phyloP scores from a whole-genome alignment of 306 rosid genomes.

The Trifolium pratense region DNA sequence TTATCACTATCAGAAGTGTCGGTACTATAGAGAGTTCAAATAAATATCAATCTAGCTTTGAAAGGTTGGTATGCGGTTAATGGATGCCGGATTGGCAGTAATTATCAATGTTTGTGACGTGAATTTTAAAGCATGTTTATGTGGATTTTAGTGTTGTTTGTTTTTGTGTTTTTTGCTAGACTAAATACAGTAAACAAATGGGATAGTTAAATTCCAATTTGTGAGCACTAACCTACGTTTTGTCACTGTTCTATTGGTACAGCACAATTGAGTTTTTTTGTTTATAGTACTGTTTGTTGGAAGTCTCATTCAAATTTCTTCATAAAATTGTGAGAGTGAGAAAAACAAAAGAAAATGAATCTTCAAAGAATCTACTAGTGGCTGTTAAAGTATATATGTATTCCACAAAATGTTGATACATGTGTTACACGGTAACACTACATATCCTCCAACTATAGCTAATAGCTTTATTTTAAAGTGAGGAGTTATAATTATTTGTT shows the following conservation, averaged over 20 bases:
- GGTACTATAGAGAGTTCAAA: too few species aligned
- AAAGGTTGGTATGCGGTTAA: slow-evolving; percentile 36
- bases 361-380: slow-evolving; percentile 32
- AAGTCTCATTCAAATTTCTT: slow-evolving; percentile 35
- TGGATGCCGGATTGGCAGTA: slow-evolving; percentile 37
- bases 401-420: slow-evolving; percentile 31
- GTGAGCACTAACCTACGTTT: background rate
- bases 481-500: background rate
- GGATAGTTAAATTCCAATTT: slow-evolving; percentile 27
- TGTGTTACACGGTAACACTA: slow-evolving; percentile 2
- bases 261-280: slow-evolving; percentile 22
- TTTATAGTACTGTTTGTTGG: slow-evolving; percentile 10
- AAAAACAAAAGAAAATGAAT: slow-evolving; percentile 19
- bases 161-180: slow-evolving; percentile 8
- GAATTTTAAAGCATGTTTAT: slow-evolving; percentile 44
- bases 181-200: slow-evolving; percentile 4
- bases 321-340: background rate
- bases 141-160: slow-evolving; percentile 39
- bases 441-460: slow-evolving; percentile 19
- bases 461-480: background rate
- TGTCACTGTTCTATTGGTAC: slow-evolving; percentile 34
- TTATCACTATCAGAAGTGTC: too few species aligned
- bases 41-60: background rate
- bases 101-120: slow-evolving; percentile 41
- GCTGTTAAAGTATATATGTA: background rate